Base-by-base conservation (phyloP, 2,329 filamentous ascomycete genomes). In the Leptodontidium sp. region DNA sequence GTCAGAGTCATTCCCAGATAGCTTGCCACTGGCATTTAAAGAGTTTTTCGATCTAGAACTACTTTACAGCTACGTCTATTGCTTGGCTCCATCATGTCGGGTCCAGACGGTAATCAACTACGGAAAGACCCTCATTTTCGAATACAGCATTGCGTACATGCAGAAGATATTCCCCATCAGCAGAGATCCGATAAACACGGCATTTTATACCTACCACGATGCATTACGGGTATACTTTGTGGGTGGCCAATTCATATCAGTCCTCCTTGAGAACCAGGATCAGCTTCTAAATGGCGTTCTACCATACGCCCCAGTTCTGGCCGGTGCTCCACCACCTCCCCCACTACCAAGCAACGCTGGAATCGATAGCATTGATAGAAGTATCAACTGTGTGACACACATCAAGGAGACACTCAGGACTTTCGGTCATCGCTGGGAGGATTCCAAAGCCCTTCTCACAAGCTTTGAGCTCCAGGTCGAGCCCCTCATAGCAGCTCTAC, bases 41-140 rank as follows among this genome's bases (percentile, higher is more conserved):
- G 87, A 91, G 59, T 88, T 94, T 72, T 97, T 98, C 76, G 91
- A 96, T 71, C 87, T 97, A 17, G 96, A 99, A 78, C 81, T 97
- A 52, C 87, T 95, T 58, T 98, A 97, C 82, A 97, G 93, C 77
- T 96, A 93, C 75, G 91, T 97, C 29, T 93, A 98, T 78, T 92
- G 95, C 67, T 86, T 98, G 8, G 93, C 93, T 0, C 93, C 94
- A 0, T 94, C 91, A 45, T 88, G 90, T 1, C 86, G 91, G 57
- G 89, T 92, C 3, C 92, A 93, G 0, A 84, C 87, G 26, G 89
- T 94, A 61, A 90, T 89, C 3, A 87, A 93, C 57, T 93, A 95
- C 77, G 91, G 90, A 47, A 92, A 93, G 70, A 84, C 90, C 38
- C 84, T 97, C 29, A 92, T 97, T 50, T 97, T 97, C 78, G 93